A percentile compares a stretch with the other conserved stretches of the same genome.
These are phyloP conservation scores for Lichtheimia corymbifera DNA, from an alignment of 371 early-diverging fungal genomes.

Conservation along the genomic window DNA sequence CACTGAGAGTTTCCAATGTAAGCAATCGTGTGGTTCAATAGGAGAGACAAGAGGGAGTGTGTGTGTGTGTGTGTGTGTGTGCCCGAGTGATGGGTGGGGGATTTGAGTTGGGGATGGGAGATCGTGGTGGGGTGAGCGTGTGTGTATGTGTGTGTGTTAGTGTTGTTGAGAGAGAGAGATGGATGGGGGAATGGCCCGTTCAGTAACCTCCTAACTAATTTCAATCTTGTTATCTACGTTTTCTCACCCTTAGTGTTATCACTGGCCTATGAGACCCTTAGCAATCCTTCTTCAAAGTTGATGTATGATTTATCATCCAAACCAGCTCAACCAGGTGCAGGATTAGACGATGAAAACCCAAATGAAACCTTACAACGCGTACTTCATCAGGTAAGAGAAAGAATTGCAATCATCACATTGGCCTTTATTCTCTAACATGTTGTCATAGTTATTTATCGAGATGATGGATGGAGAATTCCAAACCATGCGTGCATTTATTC, in stretches of 20 bases:
- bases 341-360: conserved; percentile 24
- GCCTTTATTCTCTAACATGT: background rate
- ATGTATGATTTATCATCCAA: conserved; percentile 48
- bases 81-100: too few species aligned
- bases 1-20: conserved; percentile 45
- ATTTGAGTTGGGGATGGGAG: too few species aligned
- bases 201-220: too few species aligned
- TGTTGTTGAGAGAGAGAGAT: too few species aligned
- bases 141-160: too few species aligned
- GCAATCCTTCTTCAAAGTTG: conserved; percentile 53
- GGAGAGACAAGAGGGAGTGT: background rate
- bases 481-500: conserved; percentile 59
- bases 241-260: conserved; percentile 44
- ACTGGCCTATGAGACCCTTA: conserved; percentile 63
- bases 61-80: too few species aligned
- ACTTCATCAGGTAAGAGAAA: conserved; percentile 52
- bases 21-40: conserved; percentile 1
- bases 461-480: conserved; percentile 71
- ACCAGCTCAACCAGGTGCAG: conserved; percentile 28
- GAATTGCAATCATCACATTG: background rate
- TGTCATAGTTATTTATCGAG: conserved; percentile 54
- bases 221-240: background rate
- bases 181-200: too few species aligned
- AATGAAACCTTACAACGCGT: conserved; percentile 58
- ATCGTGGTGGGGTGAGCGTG: too few species aligned